Base-by-base conservation (phyloP, 805 yeast genomes). In the Yamadazyma tumulicola region DNA sequence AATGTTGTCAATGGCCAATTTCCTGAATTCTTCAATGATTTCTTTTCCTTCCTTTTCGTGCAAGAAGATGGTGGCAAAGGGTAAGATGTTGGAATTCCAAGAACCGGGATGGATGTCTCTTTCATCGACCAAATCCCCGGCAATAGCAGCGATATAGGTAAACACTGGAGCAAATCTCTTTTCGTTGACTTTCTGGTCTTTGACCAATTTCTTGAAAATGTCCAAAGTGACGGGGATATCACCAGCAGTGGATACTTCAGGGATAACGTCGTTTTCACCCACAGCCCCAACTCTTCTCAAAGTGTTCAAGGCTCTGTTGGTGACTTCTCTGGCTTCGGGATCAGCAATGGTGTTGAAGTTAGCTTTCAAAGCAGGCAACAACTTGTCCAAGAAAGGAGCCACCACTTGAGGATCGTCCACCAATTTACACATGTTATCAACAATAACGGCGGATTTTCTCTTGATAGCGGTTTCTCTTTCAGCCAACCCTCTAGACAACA, bases 351-450 rank as follows among this genome's bases (percentile, higher is more conserved):
- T 87, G 62, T 85, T 73, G 75, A 82, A 80, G 85, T 93, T 93
- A 66, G 81, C 69, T 81, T 86, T 86, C 72, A 93, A 78, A 61
- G 96, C 85, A 67, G 99, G 99, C 77, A 87, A 84, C 61, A 93
- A 81, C 66, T 83, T 85, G 72, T 77, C 75, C 83, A 93, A 75
- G 86, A 93, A 93, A 53, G 99, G 98, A 77, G 97, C 99, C 73
- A 93, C 95, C 64, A 93, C 94, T 77, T 93, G 97, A 57, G 98
- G 98, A 69, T 93, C 98, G 67, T 93, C 98, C 76, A 93, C 99
- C 72, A 93, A 86, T 75, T 93, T 93, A 85, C 98, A 93, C 99
- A 93, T 93, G 95, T 93, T 93, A 72, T 93, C 99, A 61, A 91
- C 85, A 72, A 93, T 93, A 67, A 93, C 98, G 55, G 98, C 98